Percentiles rank a stretch among this genome's conserved stretches.
Evolutionary conservation across 768 basidiomycete species (phyloP).

Genomic region (Macrolepiota albuminosa): DNA sequence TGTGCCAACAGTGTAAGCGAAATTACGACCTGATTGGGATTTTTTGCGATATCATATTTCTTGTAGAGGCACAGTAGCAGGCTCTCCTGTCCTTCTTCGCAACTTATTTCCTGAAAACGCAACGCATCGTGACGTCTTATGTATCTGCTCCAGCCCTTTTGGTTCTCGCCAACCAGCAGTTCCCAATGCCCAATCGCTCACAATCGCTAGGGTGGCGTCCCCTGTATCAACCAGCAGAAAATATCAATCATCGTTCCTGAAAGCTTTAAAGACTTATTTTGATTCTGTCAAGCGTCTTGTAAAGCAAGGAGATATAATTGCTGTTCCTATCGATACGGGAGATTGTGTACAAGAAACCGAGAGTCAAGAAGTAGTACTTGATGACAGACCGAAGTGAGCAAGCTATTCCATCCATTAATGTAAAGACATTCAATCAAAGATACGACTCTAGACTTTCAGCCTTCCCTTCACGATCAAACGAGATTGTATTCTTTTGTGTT

Average conservation of each 20-base stretch:
- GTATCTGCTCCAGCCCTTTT: slow-evolving; percentile 53
- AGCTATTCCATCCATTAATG: background rate
- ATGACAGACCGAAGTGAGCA: slow-evolving; percentile 21
- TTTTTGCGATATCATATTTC: background rate
- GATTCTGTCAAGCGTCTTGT: slow-evolving; percentile 48
- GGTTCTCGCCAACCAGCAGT: slow-evolving; percentile 53
- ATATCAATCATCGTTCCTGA: slow-evolving; percentile 59
- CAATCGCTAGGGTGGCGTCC: slow-evolving; percentile 78
- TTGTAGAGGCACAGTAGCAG: slow-evolving; percentile 34
- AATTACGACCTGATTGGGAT: background rate
- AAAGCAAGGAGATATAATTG: slow-evolving; percentile 71
- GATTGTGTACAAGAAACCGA: slow-evolving; percentile 16
- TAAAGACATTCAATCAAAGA: background rate
- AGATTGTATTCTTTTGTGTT: slow-evolving; percentile 71
- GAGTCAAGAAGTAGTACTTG: slow-evolving; percentile 20
- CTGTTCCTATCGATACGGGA: slow-evolving; percentile 58
- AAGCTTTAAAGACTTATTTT: slow-evolving; percentile 63
- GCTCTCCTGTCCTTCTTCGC: slow-evolving; percentile 48
- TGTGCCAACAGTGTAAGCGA: slow-evolving; percentile 30
- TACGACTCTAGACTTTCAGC: background rate
- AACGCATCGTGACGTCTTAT: slow-evolving; percentile 22
- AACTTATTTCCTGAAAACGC: slow-evolving; percentile 38
- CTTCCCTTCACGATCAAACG: slow-evolving; percentile 28
- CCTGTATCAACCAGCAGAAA: slow-evolving; percentile 60
- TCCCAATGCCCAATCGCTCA: slow-evolving; percentile 65